Conservation (phyloP, 805 yeast species). For the Diddensiella caesifluorescens region DNA sequence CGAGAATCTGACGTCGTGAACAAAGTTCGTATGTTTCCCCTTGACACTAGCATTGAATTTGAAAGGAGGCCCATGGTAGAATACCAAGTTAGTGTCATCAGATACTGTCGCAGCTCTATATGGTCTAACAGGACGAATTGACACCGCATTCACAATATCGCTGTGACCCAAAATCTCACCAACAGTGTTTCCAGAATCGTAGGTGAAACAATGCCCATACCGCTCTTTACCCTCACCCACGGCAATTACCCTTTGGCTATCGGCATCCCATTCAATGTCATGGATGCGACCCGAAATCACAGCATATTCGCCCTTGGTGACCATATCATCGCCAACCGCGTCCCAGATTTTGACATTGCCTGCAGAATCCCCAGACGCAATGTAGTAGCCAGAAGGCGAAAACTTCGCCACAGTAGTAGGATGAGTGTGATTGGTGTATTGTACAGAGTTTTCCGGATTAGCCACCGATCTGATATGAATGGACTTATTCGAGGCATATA, state of each 20-base stretch:
- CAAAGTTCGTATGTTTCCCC: constrained; percentile 69
- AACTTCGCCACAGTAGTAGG: constrained; percentile 80
- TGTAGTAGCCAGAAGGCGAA: constrained; percentile 82
- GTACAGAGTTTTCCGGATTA: constrained; percentile 48
- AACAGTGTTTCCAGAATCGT: constrained; percentile 93
- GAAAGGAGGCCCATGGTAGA: constrained; percentile 90
- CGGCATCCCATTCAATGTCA: constrained; percentile 90
- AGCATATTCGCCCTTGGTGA: constrained; percentile 73
- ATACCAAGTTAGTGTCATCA: constrained; percentile 81
- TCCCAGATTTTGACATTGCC: constrained; percentile 93
- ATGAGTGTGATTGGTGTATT: constrained; percentile 66
- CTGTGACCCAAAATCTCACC: constrained; percentile 96
- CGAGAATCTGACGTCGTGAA: constrained; percentile 75
- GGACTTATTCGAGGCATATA: constrained; percentile 77
- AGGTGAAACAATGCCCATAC: constrained; percentile 87
- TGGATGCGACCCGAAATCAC: constrained; percentile 75
- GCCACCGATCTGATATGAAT: constrained; percentile 64
- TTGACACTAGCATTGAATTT: constrained; percentile 70
- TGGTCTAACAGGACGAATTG: constrained; percentile 81
- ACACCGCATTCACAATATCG: constrained; percentile 74
- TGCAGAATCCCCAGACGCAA: constrained; percentile 89
- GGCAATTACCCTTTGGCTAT: constrained; percentile 77
- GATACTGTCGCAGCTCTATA: constrained; percentile 89
- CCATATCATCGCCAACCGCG: constrained; percentile 45
- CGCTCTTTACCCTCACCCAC: constrained; percentile 93